A percentile compares a stretch with the other conserved stretches of the same genome.
phyloP scores from a whole-genome alignment of 495 filamentous ascomycete genomes.

The Astrothelium macrocarpum region DNA sequence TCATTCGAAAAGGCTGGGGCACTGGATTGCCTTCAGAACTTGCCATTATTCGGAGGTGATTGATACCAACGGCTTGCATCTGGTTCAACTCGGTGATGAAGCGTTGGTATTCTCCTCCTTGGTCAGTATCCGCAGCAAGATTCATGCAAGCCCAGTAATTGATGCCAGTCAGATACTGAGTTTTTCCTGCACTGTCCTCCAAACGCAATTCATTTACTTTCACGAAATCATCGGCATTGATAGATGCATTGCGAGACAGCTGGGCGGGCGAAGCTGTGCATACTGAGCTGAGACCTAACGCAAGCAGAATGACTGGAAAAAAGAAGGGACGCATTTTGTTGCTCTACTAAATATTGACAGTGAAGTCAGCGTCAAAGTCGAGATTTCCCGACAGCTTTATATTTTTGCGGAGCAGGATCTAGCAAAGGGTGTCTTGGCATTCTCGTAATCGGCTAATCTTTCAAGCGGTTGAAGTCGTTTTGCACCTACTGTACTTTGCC shows the following conservation, averaged over 20 bases:
- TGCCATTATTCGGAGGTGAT: slow-evolving; percentile 25
- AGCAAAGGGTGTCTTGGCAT: background rate
- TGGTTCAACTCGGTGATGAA: slow-evolving; percentile 23
- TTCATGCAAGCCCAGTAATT: slow-evolving; percentile 28
- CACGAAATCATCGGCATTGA: slow-evolving; percentile 19
- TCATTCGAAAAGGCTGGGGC: slow-evolving; percentile 23
- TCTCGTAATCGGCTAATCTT: background rate
- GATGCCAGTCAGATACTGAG: slow-evolving; percentile 20
- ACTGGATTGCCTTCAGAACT: slow-evolving; percentile 21
- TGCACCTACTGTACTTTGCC: background rate
- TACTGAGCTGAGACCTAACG: background rate
- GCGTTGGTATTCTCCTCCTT: slow-evolving; percentile 18
- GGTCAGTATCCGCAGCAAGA: slow-evolving; percentile 16
- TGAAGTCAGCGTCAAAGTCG: background rate
- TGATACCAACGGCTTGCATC: slow-evolving; percentile 22
- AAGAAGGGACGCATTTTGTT: background rate
- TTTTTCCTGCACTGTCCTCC: slow-evolving; percentile 12
- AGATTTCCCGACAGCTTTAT: background rate
- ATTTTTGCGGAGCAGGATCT: background rate
- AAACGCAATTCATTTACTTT: slow-evolving; percentile 19
- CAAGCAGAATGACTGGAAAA: background rate
- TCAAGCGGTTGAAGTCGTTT: background rate
- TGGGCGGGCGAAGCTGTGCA: background rate
- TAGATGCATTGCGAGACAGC: background rate
- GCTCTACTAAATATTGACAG: background rate